A percentile compares a stretch with the other conserved stretches of the same genome.
These are phyloP conservation scores for Eutypa lata DNA, from an alignment of 2,329 filamentous ascomycete species.

Conservation along the genomic window DNA sequence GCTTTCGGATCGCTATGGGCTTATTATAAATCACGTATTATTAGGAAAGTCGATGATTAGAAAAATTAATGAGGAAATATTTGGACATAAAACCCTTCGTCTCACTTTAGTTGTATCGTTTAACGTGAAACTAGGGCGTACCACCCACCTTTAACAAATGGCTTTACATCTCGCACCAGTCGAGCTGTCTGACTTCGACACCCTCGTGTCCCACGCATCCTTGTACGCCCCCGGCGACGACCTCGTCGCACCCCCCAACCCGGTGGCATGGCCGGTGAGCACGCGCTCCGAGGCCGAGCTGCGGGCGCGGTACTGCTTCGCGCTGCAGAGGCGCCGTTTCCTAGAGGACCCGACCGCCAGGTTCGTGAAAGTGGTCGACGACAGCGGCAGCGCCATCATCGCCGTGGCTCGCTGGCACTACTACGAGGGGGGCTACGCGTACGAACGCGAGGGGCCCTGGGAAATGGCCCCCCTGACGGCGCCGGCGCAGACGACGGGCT, in stretches of 20 bases:
- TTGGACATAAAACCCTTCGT: no score
- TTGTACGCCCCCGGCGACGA: slow-evolving; percentile 1
- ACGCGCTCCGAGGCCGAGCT: not conserved
- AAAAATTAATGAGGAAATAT: no score
- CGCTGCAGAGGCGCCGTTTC: slow-evolving; percentile 13
- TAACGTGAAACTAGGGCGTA: no score
- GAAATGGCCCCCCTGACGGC: slow-evolving; percentile 6
- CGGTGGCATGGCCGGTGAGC: slow-evolving; percentile 11
- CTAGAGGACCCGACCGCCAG: slow-evolving; percentile 8
- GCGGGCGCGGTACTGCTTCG: slow-evolving; percentile 3
- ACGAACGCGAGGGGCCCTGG: slow-evolving; percentile 7
- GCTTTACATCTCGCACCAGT: not conserved
- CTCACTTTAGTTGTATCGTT: no score
- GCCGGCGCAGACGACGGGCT: no score
- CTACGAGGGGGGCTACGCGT: slow-evolving; percentile 14
- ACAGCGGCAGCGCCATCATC: slow-evolving; percentile 5
- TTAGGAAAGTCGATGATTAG: no score
- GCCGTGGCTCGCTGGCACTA: slow-evolving; percentile 18
- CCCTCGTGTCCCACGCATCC: not conserved
- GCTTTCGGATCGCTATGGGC: no score
- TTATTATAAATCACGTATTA: no score
- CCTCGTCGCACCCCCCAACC: slow-evolving; percentile 4
- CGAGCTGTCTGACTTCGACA: slow-evolving; percentile 1
- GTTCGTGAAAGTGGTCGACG: slow-evolving; percentile 16
- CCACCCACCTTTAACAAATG: no score